A percentile compares a stretch with the other conserved stretches of the same genome.
Conservation (phyloP, 2,329 filamentous ascomycete genomes). For the Paecilomyces dactylethromorphus region DNA sequence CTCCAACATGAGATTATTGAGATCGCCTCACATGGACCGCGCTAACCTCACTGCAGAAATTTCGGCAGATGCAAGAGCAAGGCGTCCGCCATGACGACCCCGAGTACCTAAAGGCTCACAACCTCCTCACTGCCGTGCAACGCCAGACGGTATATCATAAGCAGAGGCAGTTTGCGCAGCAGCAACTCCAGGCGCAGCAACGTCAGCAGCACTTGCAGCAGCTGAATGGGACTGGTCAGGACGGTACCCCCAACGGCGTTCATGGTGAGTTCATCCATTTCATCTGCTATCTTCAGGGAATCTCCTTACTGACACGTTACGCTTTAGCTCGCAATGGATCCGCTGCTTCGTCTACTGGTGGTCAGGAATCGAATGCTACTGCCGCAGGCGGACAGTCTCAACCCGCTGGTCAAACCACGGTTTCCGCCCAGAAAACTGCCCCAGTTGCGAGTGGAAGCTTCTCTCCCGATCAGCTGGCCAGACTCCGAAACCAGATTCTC, state of each 20-base stretch:
- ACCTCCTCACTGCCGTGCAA: slow-evolving; percentile 67
- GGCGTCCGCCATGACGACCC: slow-evolving; percentile 78
- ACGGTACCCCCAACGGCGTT: slow-evolving; percentile 32
- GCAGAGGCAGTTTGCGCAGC: slow-evolving; percentile 42
- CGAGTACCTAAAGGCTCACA: slow-evolving; percentile 76
- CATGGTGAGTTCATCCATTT: slow-evolving; percentile 28
- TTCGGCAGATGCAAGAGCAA: slow-evolving; percentile 77
- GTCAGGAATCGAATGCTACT: slow-evolving; percentile 16
- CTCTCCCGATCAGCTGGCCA: slow-evolving; percentile 68
- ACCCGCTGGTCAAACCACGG: slow-evolving; percentile 9
- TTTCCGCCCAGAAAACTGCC: slow-evolving; percentile 21
- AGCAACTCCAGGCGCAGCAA: slow-evolving; percentile 37
- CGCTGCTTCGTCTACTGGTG: slow-evolving; percentile 23
- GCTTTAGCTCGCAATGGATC: slow-evolving; percentile 29
- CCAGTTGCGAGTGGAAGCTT: slow-evolving; percentile 52
- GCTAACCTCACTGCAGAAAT: slow-evolving; percentile 60
- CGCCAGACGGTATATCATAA: slow-evolving; percentile 54
- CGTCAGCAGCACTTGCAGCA: slow-evolving; percentile 36
- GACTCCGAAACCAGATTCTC: slow-evolving; percentile 77
- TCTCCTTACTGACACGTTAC: slow-evolving; percentile 4
- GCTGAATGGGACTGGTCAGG: slow-evolving; percentile 26
- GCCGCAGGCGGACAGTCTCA: slow-evolving; percentile 14
- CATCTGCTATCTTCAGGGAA: not conserved
- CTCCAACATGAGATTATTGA: not conserved
- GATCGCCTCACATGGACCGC: slow-evolving; percentile 1